These are phyloP conservation scores for Neurospora sp. DNA, from an alignment of 495 filamentous ascomycete genomes.

Conservation along the genomic window DNA sequence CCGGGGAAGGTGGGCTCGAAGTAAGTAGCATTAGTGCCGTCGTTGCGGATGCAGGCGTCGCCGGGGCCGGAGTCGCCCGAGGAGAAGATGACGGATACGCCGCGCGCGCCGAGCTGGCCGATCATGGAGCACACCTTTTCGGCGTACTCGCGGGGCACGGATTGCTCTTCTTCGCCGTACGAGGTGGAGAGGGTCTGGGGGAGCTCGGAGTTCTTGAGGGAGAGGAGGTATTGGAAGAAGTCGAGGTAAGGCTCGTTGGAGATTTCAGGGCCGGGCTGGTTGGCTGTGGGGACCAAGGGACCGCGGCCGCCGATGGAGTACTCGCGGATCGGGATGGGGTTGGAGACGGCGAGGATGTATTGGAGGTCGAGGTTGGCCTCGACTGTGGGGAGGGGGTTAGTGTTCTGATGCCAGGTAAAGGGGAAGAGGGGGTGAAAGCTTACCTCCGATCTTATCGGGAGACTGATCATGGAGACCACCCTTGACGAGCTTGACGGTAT, in stretches of 20 bases:
- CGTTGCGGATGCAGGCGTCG: constrained; percentile 53
- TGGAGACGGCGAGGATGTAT: constrained; percentile 47
- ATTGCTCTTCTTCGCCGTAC: constrained; percentile 77
- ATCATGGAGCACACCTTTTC: constrained; percentile 59
- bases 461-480: constrained; percentile 38
- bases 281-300: constrained; percentile 50
- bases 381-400: not conserved
- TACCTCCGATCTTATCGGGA: constrained; percentile 21
- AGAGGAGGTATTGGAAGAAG: constrained; percentile 49
- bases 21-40: constrained; percentile 50
- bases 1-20: constrained; percentile 48
- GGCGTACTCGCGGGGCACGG: constrained; percentile 57
- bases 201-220: constrained; percentile 34
- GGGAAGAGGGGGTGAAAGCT: not conserved
- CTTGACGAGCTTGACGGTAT: constrained; percentile 52
- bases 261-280: constrained; percentile 38
- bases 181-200: constrained; percentile 70
- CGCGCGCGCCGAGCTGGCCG: constrained; percentile 57
- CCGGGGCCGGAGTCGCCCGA: constrained; percentile 68
- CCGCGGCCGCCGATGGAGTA: constrained; percentile 35
- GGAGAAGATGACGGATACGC: constrained; percentile 65
- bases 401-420: too few relatives aligned
- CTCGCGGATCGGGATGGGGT: constrained; percentile 28
- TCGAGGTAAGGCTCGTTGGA: constrained; percentile 73
- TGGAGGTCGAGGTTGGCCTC: constrained; percentile 76